phyloP scores from a whole-genome alignment of 768 basidiomycete species.

The Nidularia sp. region DNA sequence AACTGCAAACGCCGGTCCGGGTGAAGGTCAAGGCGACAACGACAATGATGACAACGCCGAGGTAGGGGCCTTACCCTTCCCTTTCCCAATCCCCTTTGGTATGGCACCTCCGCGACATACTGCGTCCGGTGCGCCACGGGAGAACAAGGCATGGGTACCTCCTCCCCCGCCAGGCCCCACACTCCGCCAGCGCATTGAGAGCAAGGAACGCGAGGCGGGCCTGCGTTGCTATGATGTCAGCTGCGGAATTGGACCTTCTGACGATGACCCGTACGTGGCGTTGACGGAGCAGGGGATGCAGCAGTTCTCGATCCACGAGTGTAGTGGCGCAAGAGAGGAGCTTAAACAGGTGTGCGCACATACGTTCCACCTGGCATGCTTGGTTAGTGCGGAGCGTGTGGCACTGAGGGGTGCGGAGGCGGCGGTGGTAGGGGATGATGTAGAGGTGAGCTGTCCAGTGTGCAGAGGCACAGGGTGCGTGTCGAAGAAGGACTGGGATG shows the following conservation, averaged over 20 bases:
- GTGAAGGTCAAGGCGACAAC: no score
- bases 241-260: conserved; percentile 73
- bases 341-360: conserved; percentile 49
- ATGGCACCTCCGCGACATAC: neutral
- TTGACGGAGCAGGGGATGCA: conserved; percentile 20
- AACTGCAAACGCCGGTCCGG: no score
- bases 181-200: conserved; percentile 69
- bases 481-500: conserved; percentile 56
- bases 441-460: conserved; percentile 73
- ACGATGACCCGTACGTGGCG: conserved; percentile 57
- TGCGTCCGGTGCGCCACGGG: conserved; percentile 2
- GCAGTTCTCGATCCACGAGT: conserved; percentile 33
- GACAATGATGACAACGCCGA: no score
- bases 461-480: conserved; percentile 65
- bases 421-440: conserved; percentile 29
- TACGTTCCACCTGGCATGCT: conserved; percentile 67
- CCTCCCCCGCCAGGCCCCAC: conserved; percentile 68
- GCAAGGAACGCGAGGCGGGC: conserved; percentile 67
- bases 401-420: conserved; percentile 57
- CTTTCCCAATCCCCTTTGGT: neutral
- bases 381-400: conserved; percentile 66
- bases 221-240: conserved; percentile 68
- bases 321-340: conserved; percentile 12
- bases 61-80: neutral
- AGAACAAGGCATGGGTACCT: conserved; percentile 49